A percentile compares a stretch with the other conserved stretches of the same genome.
These are phyloP conservation scores for Saccharomyces cerevisiae DNA, from an alignment of 805 yeast species.

Conservation along the genomic window DNA sequence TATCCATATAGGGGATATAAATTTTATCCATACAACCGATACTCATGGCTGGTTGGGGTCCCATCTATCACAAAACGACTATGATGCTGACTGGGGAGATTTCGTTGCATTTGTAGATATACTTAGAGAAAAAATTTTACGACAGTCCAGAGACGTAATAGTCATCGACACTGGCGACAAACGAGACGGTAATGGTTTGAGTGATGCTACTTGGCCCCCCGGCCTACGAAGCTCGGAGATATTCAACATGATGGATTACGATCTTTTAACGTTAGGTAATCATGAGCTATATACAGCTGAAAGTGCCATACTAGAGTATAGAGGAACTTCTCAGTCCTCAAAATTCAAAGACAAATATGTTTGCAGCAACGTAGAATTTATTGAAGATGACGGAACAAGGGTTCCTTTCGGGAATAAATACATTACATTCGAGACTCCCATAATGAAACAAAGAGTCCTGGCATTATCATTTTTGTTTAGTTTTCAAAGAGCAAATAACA, in stretches of 20 bases:
- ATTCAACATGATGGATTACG: constrained; percentile 60
- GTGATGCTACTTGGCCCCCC: constrained; percentile 69
- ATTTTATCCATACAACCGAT: constrained; percentile 90
- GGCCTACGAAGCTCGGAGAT: constrained; percentile 57
- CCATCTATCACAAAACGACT: constrained; percentile 68
- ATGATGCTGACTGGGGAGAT: constrained; percentile 89
- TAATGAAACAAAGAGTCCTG: constrained; percentile 43
- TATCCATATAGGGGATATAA: constrained; percentile 62
- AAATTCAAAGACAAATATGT: constrained; percentile 58
- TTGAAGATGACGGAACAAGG: constrained; percentile 35
- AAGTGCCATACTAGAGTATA: constrained; percentile 58
- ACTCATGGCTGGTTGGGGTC: constrained; percentile 97
- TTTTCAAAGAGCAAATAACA: constrained; percentile 48
- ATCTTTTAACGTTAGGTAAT: constrained; percentile 78
- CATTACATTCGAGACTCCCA: constrained; percentile 56
- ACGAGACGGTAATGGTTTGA: constrained; percentile 88
- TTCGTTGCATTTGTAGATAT: constrained; percentile 58
- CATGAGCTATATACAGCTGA: constrained; percentile 76
- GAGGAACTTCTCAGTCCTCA: constrained; percentile 42
- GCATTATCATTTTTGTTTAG: constrained; percentile 76
- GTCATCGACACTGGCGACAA: constrained; percentile 86
- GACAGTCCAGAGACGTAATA: constrained; percentile 50
- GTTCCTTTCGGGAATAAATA: constrained; percentile 63
- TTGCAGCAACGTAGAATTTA: constrained; percentile 61
- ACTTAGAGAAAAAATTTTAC: constrained; percentile 31